Base-by-base conservation (phyloP, 306 rosid genomes). In the Betula pendula region DNA sequence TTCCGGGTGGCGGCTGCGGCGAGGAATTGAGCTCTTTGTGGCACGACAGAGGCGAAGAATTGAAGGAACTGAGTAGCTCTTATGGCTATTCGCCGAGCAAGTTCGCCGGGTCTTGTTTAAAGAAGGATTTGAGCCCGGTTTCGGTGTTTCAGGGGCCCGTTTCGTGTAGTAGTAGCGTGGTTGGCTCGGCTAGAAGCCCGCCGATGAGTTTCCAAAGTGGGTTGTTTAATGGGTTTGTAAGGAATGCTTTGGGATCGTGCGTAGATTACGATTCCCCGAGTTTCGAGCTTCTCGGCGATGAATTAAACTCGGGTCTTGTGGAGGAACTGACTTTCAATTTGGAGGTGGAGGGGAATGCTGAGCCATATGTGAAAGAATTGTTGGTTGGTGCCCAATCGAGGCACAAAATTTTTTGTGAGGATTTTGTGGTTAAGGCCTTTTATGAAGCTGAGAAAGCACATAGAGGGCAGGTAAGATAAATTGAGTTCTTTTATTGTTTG, bases 361-460 rank as follows among this genome's bases (percentile, higher is more conserved):
- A 91, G 81, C 89, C 97, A 6, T 92, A 91, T 40, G 99, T 91
- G 2, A 90, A 76, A 67, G 96, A 95, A 60, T 81, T 95, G 83
- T 89, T 95, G n/a, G 52, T 73, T n/a, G 87, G 79, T 58, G 99
- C 99, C 33, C 99, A 95, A 75, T 38, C 87, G 76, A 80, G 87
- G 78, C 98, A 95, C 73, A 89, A 86, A 85, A 91, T 95, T 70
- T 95, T 95, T 73, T 76, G 75, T 20, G 99, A 95, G 42, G 96
- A 92, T 73, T 89, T 89, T 50, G 96, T 95, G 8, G 81, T 95
- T 38, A 92, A 91, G 88, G 99, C 99, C 24, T 95, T 95, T 79
- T 88, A 85, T 53, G 91, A 95, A 83, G 99, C 97, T 8, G 98
- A 95, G 89, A 93, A 88, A 77, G 99, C 97, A 0, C 99, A 95